Conservation (phyloP, 2,329 filamentous ascomycete species). For the Dactylellina drechsleri region DNA sequence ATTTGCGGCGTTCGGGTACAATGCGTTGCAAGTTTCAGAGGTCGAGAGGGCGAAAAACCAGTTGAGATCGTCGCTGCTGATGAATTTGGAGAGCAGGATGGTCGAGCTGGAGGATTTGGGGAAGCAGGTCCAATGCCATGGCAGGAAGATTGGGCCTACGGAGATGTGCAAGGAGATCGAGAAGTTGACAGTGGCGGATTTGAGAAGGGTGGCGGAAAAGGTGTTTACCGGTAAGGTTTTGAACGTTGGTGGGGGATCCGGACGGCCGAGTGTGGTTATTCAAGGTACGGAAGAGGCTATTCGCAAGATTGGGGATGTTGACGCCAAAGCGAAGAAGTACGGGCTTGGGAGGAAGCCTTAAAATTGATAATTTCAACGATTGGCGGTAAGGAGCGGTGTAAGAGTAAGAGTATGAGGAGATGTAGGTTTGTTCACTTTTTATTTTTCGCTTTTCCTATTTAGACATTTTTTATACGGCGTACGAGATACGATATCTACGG, state of each 20-base stretch:
- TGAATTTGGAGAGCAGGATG: conserved; percentile 98
- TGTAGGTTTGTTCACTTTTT: conserved; percentile 2
- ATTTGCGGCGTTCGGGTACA: conserved; percentile 68
- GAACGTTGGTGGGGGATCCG: conserved; percentile 81
- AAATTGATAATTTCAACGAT: background rate
- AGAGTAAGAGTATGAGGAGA: background rate
- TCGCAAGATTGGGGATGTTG: conserved; percentile 87
- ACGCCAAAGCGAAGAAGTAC: conserved; percentile 67
- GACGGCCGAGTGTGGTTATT: conserved; percentile 90
- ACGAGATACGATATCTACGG: conserved; percentile 47
- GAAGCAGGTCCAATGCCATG: conserved; percentile 95
- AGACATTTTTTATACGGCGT: conserved; percentile 39
- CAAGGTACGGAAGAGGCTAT: conserved; percentile 81
- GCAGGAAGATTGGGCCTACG: conserved; percentile 85
- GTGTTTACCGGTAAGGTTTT: conserved; percentile 80
- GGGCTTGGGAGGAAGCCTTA: conserved; percentile 47
- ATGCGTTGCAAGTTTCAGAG: conserved; percentile 76
- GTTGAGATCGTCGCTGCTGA: conserved; percentile 84
- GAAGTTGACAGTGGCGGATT: conserved; percentile 78
- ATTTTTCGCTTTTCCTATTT: background rate
- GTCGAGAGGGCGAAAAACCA: conserved; percentile 97
- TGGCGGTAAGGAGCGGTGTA: background rate
- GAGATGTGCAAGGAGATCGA: conserved; percentile 95
- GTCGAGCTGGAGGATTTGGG: conserved; percentile 97
- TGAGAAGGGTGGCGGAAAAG: conserved; percentile 80